Base-by-base conservation (phyloP, 805 yeast genomes). In the Saccharomycopsis sp. region DNA sequence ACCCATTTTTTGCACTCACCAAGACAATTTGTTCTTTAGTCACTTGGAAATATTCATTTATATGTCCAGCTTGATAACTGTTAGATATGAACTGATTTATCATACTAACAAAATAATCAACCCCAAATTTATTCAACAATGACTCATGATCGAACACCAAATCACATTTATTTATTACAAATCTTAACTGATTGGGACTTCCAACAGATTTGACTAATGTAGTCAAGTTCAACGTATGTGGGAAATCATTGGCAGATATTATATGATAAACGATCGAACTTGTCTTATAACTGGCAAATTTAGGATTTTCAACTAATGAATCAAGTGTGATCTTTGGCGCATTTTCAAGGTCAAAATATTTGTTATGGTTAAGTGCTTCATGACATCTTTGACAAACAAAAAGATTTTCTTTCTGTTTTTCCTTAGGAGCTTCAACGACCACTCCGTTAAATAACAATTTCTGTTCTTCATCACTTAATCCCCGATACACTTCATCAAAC, bases 181-280 rank as follows among this genome's bases (percentile, higher is more conserved):
- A 59, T 4, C 56, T 37, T 4, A 45, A 14, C 32, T 43, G 44
- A n/a, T 27, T 29, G 3, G 45, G 39, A 13, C 59, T 53, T 5
- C 53, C 35, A 4, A 57, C 53, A 3, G 50, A 40, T 26, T 37
- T 19, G 31, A 64, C 54, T 21, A 66, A 54, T 6, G 75, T 60
- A 2, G 56, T 52, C 5, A 56, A 53, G 48, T 68, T 63, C 2
- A 77, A 53, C 1, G 78, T 66, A 39, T 74, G 59, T 1, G 90
- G 89, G 54, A 81, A 80, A 53, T 81, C 87, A 5, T 66, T 54
- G 1, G 77, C 76, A 39, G 75, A 77, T 16, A 80, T 56, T 4
- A 80, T 75, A 53, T 78, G 72, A 6, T 78, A 74, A 2, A 77
- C 48, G 7, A 64, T 64, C 3, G 69, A 70, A 34, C 8, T 6